A percentile compares a stretch with the other conserved stretches of the same genome.
phyloP scores from a whole-genome alignment of 768 basidiomycete species.

The Daedaleopsis sinensis region DNA sequence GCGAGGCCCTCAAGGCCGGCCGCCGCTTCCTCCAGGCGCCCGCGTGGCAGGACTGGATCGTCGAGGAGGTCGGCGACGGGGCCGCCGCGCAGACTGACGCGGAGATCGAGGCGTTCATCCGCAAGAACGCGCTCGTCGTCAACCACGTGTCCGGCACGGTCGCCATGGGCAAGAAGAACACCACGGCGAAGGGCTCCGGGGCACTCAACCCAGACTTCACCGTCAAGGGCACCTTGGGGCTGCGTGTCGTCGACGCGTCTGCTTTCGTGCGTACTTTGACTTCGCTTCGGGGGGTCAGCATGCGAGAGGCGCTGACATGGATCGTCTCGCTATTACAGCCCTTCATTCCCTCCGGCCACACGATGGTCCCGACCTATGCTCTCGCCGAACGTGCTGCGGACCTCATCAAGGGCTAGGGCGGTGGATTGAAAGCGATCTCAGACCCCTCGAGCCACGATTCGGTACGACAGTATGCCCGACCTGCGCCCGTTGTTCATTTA shows the following conservation, averaged over 20 bases:
- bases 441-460: neutral
- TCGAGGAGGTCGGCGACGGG: neutral
- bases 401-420: neutral
- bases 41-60: conserved; percentile 9
- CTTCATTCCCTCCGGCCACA: neutral
- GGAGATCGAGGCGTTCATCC: conserved; percentile 1
- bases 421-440: too few relatives aligned
- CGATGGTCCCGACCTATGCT: conserved; percentile 1
- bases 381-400: conserved; percentile 13
- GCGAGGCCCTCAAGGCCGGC: conserved; percentile 7
- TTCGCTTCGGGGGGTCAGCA: neutral
- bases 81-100: neutral
- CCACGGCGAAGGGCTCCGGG: neutral
- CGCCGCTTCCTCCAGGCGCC: conserved; percentile 9
- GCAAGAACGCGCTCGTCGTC: neutral
- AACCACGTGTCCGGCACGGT: neutral
- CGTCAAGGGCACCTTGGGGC: conserved; percentile 3
- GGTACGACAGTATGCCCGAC: neutral
- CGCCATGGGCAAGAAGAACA: neutral
- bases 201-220: neutral
- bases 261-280: neutral
- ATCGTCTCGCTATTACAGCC: neutral
- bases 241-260: conserved; percentile 8
- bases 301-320: neutral
- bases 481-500: too few relatives aligned